Evolutionary conservation across 768 basidiomycete species (phyloP).

Genomic region (Ephemerocybe angulata): DNA sequence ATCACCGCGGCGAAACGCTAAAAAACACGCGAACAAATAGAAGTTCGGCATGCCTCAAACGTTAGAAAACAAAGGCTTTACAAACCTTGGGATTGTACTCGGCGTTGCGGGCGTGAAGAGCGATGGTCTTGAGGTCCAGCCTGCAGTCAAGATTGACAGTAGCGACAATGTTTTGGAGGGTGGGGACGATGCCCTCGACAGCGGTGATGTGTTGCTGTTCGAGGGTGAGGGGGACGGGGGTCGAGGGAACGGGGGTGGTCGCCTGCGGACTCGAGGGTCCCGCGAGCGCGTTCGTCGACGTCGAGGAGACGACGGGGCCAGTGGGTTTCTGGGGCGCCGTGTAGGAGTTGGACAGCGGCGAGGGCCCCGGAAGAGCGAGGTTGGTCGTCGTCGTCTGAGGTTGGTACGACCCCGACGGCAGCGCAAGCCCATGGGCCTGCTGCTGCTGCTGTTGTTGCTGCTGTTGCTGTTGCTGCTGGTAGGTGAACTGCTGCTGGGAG

Average conservation of each 20-base stretch:
- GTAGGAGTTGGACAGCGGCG: conserved; percentile 55
- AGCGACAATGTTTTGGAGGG: conserved; percentile 98
- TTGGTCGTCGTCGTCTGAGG: conserved; percentile 31
- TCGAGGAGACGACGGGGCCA: conserved; percentile 25
- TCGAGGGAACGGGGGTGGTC: conserved; percentile 52
- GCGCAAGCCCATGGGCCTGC: conserved; percentile 48
- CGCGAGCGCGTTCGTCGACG: conserved; percentile 41
- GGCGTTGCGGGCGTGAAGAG: conserved; percentile 94
- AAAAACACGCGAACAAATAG: conserved; percentile 48
- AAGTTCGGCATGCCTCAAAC: conserved; percentile 58
- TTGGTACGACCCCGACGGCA: conserved; percentile 57
- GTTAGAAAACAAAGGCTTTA: conserved; percentile 42
- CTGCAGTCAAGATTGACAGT: conserved; percentile 98
- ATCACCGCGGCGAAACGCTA: conserved; percentile 99
- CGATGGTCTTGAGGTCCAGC: conserved; percentile 97
- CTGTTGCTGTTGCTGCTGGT: conserved; percentile 35
- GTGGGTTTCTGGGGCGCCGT: conserved; percentile 36
- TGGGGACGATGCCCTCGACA: conserved; percentile 98
- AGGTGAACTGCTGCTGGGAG: conserved; percentile 34
- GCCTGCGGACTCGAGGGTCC: conserved; percentile 57
- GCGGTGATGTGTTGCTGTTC: conserved; percentile 95
- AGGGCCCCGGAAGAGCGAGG: conserved; percentile 50
- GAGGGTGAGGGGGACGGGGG: conserved; percentile 72
- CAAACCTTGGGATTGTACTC: conserved; percentile 99
- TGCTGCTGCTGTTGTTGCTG: conserved; percentile 37